Conservation (phyloP, 345 rosid species). For the Rhodomyrtus tomentosa region DNA sequence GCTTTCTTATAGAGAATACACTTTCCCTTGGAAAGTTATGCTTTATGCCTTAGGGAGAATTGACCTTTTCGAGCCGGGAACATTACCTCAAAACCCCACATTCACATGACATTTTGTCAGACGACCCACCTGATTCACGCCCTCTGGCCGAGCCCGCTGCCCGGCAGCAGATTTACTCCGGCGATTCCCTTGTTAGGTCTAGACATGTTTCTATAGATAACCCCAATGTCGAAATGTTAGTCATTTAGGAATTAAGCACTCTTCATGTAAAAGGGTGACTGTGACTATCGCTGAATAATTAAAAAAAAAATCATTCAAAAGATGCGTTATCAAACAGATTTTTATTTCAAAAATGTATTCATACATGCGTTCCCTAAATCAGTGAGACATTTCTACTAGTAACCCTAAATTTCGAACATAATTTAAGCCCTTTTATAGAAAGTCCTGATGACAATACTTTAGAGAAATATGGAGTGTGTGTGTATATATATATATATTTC, state of each 20-base stretch:
- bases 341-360: too few relatives aligned
- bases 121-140: too few relatives aligned
- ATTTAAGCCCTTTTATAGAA: neutral
- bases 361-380: too few relatives aligned
- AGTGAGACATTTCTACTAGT: neutral
- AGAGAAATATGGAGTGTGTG: neutral
- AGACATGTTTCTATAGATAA: neutral
- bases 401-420: rapidly evolving
- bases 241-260: neutral
- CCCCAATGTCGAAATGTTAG: neutral
- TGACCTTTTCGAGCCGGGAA: neutral
- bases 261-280: neutral
- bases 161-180: too few relatives aligned
- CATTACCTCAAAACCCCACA: conserved; percentile 5
- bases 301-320: too few relatives aligned
- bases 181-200: neutral
- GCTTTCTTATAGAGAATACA: neutral
- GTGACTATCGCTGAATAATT: neutral
- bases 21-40: neutral
- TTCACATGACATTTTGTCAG: conserved; percentile 11
- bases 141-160: too few relatives aligned
- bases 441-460: neutral
- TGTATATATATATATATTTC: too few relatives aligned
- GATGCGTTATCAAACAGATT: too few relatives aligned
- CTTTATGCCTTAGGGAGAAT: neutral